Evolutionary conservation across 495 filamentous ascomycete species (phyloP).

Genomic region (Eremomyces bilateralis): DNA sequence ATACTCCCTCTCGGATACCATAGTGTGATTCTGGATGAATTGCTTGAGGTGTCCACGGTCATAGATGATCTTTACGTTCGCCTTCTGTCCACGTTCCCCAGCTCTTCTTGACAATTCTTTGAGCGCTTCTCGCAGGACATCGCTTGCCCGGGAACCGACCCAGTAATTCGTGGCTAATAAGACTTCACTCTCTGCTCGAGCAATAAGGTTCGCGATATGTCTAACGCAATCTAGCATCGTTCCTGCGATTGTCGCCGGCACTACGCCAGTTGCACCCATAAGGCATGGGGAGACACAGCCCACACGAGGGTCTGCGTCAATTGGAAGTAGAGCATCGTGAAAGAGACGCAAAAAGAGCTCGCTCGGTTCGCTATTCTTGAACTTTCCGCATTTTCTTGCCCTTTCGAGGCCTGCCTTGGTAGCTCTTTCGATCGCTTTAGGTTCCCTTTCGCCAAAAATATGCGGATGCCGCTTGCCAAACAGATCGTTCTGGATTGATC

Average conservation of each 20-base stretch:
- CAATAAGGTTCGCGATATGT: conserved; percentile 58
- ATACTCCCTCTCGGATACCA: conserved; percentile 34
- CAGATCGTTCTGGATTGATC: conserved; percentile 4
- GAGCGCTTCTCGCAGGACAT: conserved; percentile 43
- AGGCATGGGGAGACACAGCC: conserved; percentile 45
- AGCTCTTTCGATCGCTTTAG: conserved; percentile 11
- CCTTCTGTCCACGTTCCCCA: conserved; percentile 30
- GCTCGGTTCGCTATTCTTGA: conserved; percentile 39
- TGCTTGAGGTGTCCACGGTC: conserved; percentile 44
- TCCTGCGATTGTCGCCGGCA: conserved; percentile 48
- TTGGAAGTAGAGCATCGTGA: conserved; percentile 37
- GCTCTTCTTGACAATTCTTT: conserved; percentile 43
- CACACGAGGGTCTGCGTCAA: conserved; percentile 31
- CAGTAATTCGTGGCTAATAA: conserved; percentile 58
- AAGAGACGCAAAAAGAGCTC: conserved; percentile 47
- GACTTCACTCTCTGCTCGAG: conserved; percentile 46
- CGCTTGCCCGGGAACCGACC: conserved; percentile 43
- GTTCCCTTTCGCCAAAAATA: too few relatives aligned
- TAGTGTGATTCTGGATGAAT: conserved; percentile 37
- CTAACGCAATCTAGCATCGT: conserved; percentile 46
- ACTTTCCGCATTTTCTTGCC: conserved; percentile 40
- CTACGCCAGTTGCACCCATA: conserved; percentile 43
- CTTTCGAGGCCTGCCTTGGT: conserved; percentile 25
- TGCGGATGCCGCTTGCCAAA: too few relatives aligned
- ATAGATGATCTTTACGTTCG: conserved; percentile 55